Evolutionary conservation across 495 filamentous ascomycete genomes (phyloP).

Genomic region (Penicillium macrosclerotiorum): DNA sequence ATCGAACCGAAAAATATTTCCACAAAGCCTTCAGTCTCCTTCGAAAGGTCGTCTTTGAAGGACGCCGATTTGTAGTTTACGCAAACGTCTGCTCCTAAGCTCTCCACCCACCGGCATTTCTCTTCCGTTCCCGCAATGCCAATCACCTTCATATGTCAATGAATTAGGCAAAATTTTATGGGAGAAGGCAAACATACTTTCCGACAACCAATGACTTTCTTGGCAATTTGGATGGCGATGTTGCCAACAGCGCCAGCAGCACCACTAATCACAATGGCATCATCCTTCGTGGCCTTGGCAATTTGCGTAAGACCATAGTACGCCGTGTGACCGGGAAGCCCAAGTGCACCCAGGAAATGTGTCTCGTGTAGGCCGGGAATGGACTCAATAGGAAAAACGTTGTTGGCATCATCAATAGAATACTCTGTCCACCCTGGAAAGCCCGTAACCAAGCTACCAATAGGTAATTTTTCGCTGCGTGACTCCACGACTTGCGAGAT

Average conservation of each 20-base stretch:
- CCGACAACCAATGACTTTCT: conserved; percentile 52
- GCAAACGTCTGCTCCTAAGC: conserved; percentile 62
- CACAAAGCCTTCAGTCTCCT: conserved; percentile 60
- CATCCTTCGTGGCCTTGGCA: conserved; percentile 29
- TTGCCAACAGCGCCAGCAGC: conserved; percentile 47
- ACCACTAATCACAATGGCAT: conserved; percentile 49
- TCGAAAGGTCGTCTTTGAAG: conserved; percentile 56
- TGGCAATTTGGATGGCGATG: conserved; percentile 53
- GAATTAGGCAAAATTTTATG: no score
- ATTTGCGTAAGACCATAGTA: conserved; percentile 50
- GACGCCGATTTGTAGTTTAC: conserved; percentile 63
- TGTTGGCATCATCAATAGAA: conserved; percentile 35
- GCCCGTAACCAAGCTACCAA: conserved; percentile 41
- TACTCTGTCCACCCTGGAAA: conserved; percentile 52
- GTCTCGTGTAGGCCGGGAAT: conserved; percentile 37
- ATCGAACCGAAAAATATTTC: conserved; percentile 57
- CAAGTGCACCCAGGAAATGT: conserved; percentile 51
- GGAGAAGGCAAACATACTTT: conserved; percentile 37
- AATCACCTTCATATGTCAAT: conserved; percentile 35
- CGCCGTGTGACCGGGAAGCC: conserved; percentile 49
- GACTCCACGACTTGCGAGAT: conserved; percentile 48
- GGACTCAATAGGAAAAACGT: conserved; percentile 26
- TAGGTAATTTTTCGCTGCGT: conserved; percentile 19
- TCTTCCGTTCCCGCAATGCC: conserved; percentile 65
- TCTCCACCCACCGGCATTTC: conserved; percentile 62